Base-by-base conservation (phyloP, 2,329 filamentous ascomycete species). In the Exserohilum rostratum region DNA sequence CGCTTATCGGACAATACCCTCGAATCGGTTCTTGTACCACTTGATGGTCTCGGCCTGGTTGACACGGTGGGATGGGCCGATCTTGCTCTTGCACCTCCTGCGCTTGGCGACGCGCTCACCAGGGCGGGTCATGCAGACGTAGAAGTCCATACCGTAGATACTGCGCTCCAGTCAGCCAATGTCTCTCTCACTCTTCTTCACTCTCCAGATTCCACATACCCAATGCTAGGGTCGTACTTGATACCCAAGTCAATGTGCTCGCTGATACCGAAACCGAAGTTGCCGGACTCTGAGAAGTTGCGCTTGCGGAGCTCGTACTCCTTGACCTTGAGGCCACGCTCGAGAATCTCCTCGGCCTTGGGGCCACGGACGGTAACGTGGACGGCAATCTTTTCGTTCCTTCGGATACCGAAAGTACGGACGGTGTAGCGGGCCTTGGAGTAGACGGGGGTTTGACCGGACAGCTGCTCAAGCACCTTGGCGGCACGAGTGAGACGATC, bases 281-380 rank as follows among this genome's bases (percentile, higher is more conserved):
- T 73, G 80, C 95, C 95, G 70, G 93, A 98, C 88, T 96, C 91
- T 79, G 89, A 93, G 90, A 99, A 99, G 91, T 99, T 99, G 83
- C 90, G 90, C 88, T 95, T 96, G 84, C 91, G 90, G 76, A 99
- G 87, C 83, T 99, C 95, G 86, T 99, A 99, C 85, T 99, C 95
- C 92, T 99, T 99, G 88, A 99, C 95, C 90, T 99, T 99, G 80
- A 99, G 90, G 80, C 95, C 95, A 87, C 95, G 93, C 91, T 99
- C 95, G 78, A 99, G 90, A 77, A 99, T 99, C 85, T 99, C 95
- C 88, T 99, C 95, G 65, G 95, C 95, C 90, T 91, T 97, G 83
- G 95, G 93, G 78, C 95, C 95, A 80, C 95, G 95, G 84, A 99
- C 93, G 78, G 95, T 99, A 79, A 99, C 95, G 86, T 99, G 95